Evolutionary conservation across 352 stramenopile genomes (phyloP).

Genomic region (Phytophthora tubulina): DNA sequence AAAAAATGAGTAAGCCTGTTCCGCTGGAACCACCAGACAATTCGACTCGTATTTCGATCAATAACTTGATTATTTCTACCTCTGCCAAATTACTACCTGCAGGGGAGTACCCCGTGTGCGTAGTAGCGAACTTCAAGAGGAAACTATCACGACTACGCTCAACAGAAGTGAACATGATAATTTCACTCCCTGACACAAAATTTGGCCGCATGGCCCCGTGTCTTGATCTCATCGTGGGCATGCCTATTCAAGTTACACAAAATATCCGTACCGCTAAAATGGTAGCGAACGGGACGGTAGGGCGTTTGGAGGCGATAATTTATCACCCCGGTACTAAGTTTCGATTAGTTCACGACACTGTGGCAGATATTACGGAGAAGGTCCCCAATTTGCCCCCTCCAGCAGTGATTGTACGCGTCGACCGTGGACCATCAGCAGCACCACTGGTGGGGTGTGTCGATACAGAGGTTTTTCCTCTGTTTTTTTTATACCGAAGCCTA

Average conservation of each 20-base stretch:
- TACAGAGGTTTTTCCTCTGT: background rate
- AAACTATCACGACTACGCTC: background rate
- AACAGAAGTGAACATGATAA: background rate
- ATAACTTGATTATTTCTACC: background rate
- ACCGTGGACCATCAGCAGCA: background rate
- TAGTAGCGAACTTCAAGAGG: conserved; percentile 5
- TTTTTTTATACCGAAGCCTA: background rate
- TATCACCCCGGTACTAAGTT: background rate
- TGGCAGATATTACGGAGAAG: background rate
- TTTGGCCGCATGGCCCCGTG: conserved; percentile 12
- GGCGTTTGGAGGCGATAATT: background rate
- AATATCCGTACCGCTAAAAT: conserved; percentile 3
- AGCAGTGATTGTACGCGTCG: background rate
- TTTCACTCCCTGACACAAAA: background rate
- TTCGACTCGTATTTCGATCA: background rate
- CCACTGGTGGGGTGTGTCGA: background rate
- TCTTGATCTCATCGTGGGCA: conserved; percentile 14
- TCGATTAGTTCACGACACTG: background rate
- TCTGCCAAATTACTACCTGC: background rate
- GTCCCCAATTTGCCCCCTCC: background rate
- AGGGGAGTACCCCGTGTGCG: background rate
- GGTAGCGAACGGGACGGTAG: conserved; percentile 10
- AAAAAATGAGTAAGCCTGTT: background rate
- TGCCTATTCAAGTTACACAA: conserved; percentile 14
- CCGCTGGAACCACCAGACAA: background rate